These are phyloP conservation scores for Brettanomyces naardenensis DNA, from an alignment of 805 yeast species.

Conservation along the genomic window DNA sequence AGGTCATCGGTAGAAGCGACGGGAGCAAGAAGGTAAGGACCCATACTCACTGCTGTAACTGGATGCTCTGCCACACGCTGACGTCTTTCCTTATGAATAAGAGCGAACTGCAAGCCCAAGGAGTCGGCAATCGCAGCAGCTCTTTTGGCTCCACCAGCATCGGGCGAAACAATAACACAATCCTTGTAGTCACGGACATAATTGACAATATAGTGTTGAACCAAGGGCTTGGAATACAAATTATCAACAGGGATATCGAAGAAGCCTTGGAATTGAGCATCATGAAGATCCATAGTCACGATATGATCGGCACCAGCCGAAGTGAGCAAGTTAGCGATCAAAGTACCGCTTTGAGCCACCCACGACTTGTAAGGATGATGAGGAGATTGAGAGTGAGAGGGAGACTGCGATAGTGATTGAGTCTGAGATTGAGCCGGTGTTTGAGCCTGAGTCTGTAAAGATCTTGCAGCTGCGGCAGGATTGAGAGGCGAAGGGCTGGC, in stretches of 20 bases:
- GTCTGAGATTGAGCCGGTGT: neutral
- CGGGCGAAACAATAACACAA: slow-evolving; percentile 93
- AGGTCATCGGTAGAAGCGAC: slow-evolving; percentile 16
- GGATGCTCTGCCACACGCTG: slow-evolving; percentile 29
- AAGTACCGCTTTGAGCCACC: slow-evolving; percentile 93
- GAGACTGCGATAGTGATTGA: neutral
- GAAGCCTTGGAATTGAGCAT: slow-evolving; percentile 96
- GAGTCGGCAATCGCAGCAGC: slow-evolving; percentile 93
- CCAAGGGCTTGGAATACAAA: slow-evolving; percentile 77
- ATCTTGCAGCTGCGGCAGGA: neutral
- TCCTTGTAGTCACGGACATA: slow-evolving; percentile 73
- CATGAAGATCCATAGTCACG: slow-evolving; percentile 96
- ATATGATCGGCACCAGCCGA: slow-evolving; percentile 95
- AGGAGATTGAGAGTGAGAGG: too few relatives aligned
- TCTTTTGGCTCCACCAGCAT: slow-evolving; percentile 98
- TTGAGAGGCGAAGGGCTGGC: neutral
- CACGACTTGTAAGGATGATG: slow-evolving; percentile 60
- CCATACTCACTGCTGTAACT: slow-evolving; percentile 6
- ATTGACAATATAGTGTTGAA: slow-evolving; percentile 76
- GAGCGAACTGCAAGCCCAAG: slow-evolving; percentile 80
- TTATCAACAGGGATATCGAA: slow-evolving; percentile 96
- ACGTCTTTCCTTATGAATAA: slow-evolving; percentile 90
- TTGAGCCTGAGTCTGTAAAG: neutral
- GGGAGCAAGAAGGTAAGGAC: slow-evolving; percentile 10
- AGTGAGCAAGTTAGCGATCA: slow-evolving; percentile 79